Evolutionary conservation across 805 yeast species (phyloP), one percentile per base, ranked within the genome.

Genomic region (Maudiozyma barnettii): DNA sequence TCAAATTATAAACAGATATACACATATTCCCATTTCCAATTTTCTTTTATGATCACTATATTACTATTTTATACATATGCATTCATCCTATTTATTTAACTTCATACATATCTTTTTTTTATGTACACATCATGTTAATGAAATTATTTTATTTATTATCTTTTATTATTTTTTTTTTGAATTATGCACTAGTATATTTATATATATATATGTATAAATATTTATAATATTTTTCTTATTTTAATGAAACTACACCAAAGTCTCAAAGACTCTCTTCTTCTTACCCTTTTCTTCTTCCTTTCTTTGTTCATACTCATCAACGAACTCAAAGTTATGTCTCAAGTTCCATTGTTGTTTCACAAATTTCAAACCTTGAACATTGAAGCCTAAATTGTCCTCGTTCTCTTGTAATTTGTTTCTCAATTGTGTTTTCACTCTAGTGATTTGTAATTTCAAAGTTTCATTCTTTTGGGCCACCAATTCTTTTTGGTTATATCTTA

Each of bases 281-380:
- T 83, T 75, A 31, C 65, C 66, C 53, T 75, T 75, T 36, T 77
- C 82, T 23, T 75, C 78, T 49, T 74, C 71, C 47, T 68, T 69
- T 47, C 66, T 65, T 50, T 77, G 81, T 53, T 80, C 83, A 26
- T 70, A 71, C 43, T 78, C 85, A 56, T 86, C 96, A 42, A 78
- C 74, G 58, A 80, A 89, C 60, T 83, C 88, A 31, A 76, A 72
- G 54, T 75, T 80, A 61, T 91, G 98, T 39, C 72, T 74, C 59
- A 81, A 65, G 49, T 79, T 78, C 96, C 96, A 90, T 64, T 84
- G 88, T 40, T 74, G 77, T 60, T 79, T 81, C 50, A 85, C 65
- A 56, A 78, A 84, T 55, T 76, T 78, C 63, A 93, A 70, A 4
- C 96, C 97, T 51, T 85, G 90, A 18, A 87, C 71, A 59, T 93